Conservation (phyloP, 164 flowering plant species). For the Magnolia changhungtana region DNA sequence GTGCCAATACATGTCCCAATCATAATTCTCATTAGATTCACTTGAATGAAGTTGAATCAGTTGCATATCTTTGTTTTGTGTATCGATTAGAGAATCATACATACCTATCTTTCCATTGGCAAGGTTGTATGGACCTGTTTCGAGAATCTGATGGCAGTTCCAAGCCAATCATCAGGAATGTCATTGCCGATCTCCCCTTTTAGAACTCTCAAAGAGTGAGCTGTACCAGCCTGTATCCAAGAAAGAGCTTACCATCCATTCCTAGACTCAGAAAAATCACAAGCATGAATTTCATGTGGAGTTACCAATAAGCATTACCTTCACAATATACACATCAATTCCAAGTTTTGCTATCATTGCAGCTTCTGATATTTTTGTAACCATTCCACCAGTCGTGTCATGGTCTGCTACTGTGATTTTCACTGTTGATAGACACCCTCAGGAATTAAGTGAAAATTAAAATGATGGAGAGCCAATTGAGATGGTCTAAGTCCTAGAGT, state of each 20-base stretch:
- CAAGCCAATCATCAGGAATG: constrained; percentile 87
- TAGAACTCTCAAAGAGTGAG: constrained; percentile 64
- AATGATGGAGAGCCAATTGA: not conserved
- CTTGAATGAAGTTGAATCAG: not conserved
- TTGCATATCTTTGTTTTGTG: not conserved
- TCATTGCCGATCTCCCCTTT: constrained; percentile 51
- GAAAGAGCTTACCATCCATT: not conserved
- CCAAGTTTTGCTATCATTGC: constrained; percentile 90
- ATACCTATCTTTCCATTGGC: not conserved
- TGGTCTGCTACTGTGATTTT: constrained; percentile 75
- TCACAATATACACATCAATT: constrained; percentile 85
- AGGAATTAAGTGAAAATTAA: not conserved
- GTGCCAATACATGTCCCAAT: not conserved
- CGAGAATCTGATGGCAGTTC: constrained; percentile 61
- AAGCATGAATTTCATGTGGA: not conserved
- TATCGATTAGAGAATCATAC: not conserved
- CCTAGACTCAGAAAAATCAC: no score
- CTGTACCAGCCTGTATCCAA: constrained; percentile 67
- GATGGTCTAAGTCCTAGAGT: not conserved
- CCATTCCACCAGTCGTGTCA: constrained; percentile 98
- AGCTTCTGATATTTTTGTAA: constrained; percentile 89
- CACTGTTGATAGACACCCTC: constrained; percentile 38
- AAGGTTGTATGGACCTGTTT: not conserved
- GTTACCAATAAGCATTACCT: constrained; percentile 34
- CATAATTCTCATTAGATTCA: not conserved